Percentiles rank a stretch among this genome's conserved stretches.
These are phyloP conservation scores for Ilex aquifolium DNA, from an alignment of 257 asterid species.

Conservation along the genomic window DNA sequence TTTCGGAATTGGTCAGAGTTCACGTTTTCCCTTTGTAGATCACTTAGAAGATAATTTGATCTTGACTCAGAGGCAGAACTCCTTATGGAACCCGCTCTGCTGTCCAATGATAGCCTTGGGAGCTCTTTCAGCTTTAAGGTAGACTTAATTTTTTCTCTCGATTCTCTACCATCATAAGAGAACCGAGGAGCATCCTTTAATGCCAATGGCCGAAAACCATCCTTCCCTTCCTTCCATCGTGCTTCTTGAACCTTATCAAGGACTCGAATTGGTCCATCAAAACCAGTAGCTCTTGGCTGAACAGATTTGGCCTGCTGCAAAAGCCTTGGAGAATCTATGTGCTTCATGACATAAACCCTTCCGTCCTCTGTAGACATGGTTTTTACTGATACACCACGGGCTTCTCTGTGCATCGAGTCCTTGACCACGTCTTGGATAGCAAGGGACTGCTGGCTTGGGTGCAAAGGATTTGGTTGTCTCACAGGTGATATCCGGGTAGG, in stretches of 20 bases:
- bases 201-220: constrained; percentile 12
- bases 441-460: constrained; percentile 28
- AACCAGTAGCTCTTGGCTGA: constrained; percentile 25
- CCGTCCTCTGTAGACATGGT: constrained; percentile 40
- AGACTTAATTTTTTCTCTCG: constrained; percentile 40
- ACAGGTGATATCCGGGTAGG: constrained; percentile 15
- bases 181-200: constrained; percentile 53
- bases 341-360: constrained; percentile 54
- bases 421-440: constrained; percentile 67
- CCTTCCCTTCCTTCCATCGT: constrained; percentile 38
- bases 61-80: constrained; percentile 46
- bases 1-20: constrained; percentile 16
- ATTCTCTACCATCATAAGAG: constrained; percentile 85
- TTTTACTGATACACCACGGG: constrained; percentile 54
- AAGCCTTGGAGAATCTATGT: constrained; percentile 95
- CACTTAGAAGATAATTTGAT: constrained; percentile 35
- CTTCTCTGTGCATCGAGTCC: constrained; percentile 81
- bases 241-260: constrained; percentile 34
- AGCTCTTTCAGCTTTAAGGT: constrained; percentile 50
- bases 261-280: constrained; percentile 26
- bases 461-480: constrained; percentile 23
- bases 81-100: constrained; percentile 61
- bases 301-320: constrained; percentile 36
- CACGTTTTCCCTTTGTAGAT: constrained; percentile 28
- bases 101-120: constrained; percentile 88